These are phyloP conservation scores for Rhododendron ferrugineum DNA, from an alignment of 148 eudicot species.

Conservation along the genomic window DNA sequence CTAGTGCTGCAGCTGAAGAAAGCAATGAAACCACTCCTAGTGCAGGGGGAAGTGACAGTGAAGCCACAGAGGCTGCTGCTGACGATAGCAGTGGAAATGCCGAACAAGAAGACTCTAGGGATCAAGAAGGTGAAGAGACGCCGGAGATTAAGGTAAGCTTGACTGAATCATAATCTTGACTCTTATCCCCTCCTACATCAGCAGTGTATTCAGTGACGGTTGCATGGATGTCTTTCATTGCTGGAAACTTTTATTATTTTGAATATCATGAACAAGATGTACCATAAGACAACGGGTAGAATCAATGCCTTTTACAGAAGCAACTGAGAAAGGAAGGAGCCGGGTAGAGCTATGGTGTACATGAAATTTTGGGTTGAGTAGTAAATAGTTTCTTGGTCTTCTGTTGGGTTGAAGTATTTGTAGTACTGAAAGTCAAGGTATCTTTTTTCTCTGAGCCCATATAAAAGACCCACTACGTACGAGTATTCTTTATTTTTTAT, in stretches of 20 bases:
- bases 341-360: not conserved
- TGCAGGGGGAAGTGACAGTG: slow-evolving; percentile 21
- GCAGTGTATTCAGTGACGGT: not conserved
- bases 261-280: not conserved
- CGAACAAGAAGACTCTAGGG: slow-evolving; percentile 35
- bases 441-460: not conserved
- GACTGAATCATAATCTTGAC: not conserved
- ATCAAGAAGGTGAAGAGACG: slow-evolving; percentile 48
- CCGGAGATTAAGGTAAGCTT: slow-evolving; percentile 65
- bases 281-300: not conserved
- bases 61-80: slow-evolving; percentile 24
- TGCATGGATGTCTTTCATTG: not conserved
- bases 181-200: not conserved
- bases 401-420: not conserved
- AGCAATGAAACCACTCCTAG: slow-evolving; percentile 30
- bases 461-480: not conserved
- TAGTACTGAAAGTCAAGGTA: not conserved
- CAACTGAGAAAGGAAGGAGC: not conserved
- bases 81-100: slow-evolving; percentile 43
- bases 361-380: not conserved
- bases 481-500: not conserved
- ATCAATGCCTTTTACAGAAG: not conserved
- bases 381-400: not conserved
- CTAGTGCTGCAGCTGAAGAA: slow-evolving; percentile 31
- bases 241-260: too few relatives aligned